Conservation (phyloP, 306 rosid genomes). For the Cucumis melo region DNA sequence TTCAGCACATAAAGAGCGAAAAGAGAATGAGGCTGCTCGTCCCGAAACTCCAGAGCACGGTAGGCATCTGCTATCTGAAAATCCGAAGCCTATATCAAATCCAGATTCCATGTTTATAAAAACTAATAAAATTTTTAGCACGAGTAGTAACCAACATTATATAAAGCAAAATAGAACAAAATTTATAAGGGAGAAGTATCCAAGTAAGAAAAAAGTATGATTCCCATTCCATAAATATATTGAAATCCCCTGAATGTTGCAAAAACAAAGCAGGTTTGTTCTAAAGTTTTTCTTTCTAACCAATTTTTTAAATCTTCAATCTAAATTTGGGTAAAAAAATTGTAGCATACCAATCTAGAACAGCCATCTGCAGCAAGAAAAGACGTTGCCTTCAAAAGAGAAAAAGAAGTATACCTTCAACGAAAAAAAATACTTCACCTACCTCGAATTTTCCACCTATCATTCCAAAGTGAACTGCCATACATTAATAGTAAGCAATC, state of each 20-base stretch:
- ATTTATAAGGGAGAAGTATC: neutral
- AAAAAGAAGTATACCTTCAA: no score
- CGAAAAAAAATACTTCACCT: neutral
- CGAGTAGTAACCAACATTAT: neutral
- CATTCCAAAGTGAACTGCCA: neutral
- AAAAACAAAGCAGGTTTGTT: neutral
- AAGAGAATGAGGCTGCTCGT: slow-evolving; percentile 31
- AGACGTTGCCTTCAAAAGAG: no score
- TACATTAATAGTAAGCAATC: neutral
- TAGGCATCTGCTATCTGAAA: slow-evolving; percentile 47
- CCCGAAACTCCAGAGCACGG: slow-evolving; percentile 48
- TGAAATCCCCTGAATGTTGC: neutral
- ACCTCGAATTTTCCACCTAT: neutral
- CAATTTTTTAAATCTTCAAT: neutral
- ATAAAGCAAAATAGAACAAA: neutral
- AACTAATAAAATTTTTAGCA: neutral
- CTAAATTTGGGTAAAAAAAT: neutral
- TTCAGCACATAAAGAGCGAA: slow-evolving; percentile 29
- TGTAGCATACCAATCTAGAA: neutral
- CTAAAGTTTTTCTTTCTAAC: neutral
- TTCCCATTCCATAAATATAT: neutral
- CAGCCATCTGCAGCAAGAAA: neutral
- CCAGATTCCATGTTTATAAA: slow-evolving; percentile 12
- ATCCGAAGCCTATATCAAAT: slow-evolving; percentile 42
- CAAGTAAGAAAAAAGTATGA: neutral